Percentiles rank a stretch among this genome's conserved stretches.
Evolutionary conservation across 176 grass and related monocot genomes (phyloP).

Genomic region (Pontederia crassipes): DNA sequence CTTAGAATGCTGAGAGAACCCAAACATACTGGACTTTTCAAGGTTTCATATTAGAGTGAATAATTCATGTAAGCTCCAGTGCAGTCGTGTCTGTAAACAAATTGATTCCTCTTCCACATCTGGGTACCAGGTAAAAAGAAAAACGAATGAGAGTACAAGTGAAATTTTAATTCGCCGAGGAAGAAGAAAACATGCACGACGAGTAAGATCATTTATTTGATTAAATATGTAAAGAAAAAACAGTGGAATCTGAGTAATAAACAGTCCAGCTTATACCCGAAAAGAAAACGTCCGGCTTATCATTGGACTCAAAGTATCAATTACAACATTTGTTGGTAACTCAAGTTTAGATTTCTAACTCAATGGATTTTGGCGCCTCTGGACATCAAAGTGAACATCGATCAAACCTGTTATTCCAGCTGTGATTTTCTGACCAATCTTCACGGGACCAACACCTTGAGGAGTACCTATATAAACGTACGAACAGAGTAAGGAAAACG

Average conservation of each 20-base stretch:
- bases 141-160: slow-evolving; percentile 1
- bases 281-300: no score
- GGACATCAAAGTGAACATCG: slow-evolving; percentile 84
- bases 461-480: slow-evolving; percentile 50
- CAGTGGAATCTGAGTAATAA: background rate
- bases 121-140: slow-evolving; percentile 25
- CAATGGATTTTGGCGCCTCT: slow-evolving; percentile 43
- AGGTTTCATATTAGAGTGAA: no score
- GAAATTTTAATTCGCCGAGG: background rate
- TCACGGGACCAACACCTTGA: slow-evolving; percentile 75
- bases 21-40: no score
- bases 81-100: no score
- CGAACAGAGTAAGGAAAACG: background rate
- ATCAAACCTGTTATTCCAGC: slow-evolving; percentile 89
- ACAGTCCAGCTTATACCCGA: background rate
- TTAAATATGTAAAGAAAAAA: slow-evolving; percentile 10
- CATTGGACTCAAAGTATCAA: background rate
- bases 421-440: slow-evolving; percentile 69
- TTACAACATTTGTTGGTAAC: background rate
- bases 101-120: no score
- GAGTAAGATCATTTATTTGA: slow-evolving; percentile 1
- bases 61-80: no score
- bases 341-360: slow-evolving; percentile 1
- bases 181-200: background rate
- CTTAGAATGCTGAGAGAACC: no score